Evolutionary conservation across 2,329 filamentous ascomycete genomes (phyloP).

Genomic region (Nigrospora sphaerica): DNA sequence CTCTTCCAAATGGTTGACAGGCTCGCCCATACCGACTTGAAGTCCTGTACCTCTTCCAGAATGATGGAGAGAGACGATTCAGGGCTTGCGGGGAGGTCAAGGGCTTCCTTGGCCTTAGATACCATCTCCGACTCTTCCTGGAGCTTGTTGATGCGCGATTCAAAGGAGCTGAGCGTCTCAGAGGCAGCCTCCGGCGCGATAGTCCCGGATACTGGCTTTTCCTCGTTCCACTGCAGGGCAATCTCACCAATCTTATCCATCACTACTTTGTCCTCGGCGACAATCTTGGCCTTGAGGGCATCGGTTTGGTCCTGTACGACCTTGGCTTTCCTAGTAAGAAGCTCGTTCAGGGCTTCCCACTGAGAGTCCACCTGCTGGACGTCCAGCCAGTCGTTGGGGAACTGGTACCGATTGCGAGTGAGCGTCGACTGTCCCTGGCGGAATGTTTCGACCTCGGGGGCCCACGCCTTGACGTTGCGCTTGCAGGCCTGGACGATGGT

Average conservation of each 20-base stretch:
- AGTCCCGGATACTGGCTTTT: slow-evolving; percentile 93
- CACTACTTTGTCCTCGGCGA: slow-evolving; percentile 87
- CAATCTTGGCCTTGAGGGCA: slow-evolving; percentile 88
- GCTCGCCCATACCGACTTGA: slow-evolving; percentile 97
- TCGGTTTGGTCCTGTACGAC: slow-evolving; percentile 96
- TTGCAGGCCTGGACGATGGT: slow-evolving; percentile 96
- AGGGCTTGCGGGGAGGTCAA: slow-evolving; percentile 75
- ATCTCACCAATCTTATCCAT: slow-evolving; percentile 82
- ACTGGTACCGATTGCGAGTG: slow-evolving; percentile 85
- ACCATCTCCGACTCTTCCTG: slow-evolving; percentile 90
- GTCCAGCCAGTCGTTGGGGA: slow-evolving; percentile 87
- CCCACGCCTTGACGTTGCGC: slow-evolving; percentile 88
- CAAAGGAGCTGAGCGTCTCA: slow-evolving; percentile 73
- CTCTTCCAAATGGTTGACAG: slow-evolving; percentile 95
- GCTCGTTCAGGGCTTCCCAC: slow-evolving; percentile 89
- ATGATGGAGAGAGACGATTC: slow-evolving; percentile 80
- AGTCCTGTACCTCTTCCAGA: slow-evolving; percentile 94
- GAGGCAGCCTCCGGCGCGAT: slow-evolving; percentile 88
- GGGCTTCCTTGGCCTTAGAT: slow-evolving; percentile 90
- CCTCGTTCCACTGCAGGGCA: slow-evolving; percentile 82
- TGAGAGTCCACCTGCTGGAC: slow-evolving; percentile 95
- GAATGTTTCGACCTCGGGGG: slow-evolving; percentile 92
- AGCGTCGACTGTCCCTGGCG: slow-evolving; percentile 91
- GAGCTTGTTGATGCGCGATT: slow-evolving; percentile 75
- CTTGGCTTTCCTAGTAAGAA: slow-evolving; percentile 85